A percentile compares a stretch with the other conserved stretches of the same genome.
These are phyloP conservation scores for Venturia oleaginea DNA, from an alignment of 2,329 filamentous ascomycete genomes.

Conservation along the genomic window DNA sequence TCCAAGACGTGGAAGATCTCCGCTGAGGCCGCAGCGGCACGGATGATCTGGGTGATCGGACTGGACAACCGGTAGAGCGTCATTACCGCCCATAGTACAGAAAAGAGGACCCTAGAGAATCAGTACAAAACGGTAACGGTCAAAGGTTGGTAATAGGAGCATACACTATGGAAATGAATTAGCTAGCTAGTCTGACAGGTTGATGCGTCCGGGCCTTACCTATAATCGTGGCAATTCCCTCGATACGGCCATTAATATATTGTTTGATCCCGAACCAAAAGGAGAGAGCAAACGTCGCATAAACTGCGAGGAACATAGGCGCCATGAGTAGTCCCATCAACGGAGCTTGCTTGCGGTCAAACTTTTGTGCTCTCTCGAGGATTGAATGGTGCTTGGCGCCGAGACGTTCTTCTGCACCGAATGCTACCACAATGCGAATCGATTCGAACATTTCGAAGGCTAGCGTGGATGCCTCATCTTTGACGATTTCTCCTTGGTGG, in stretches of 20 bases:
- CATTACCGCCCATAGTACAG: slow-evolving; percentile 28
- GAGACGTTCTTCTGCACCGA: slow-evolving; percentile 29
- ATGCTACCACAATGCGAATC: slow-evolving; percentile 28
- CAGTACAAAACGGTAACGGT: neutral
- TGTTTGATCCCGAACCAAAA: slow-evolving; percentile 33
- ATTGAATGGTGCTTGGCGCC: slow-evolving; percentile 22
- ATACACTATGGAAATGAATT: neutral
- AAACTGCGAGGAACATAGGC: slow-evolving; percentile 28
- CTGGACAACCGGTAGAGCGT: slow-evolving; percentile 24
- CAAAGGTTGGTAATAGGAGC: neutral
- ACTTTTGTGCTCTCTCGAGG: slow-evolving; percentile 22
- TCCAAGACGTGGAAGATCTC: slow-evolving; percentile 30
- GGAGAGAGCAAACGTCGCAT: slow-evolving; percentile 28
- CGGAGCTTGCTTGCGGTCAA: slow-evolving; percentile 23
- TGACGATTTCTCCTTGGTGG: slow-evolving; percentile 24
- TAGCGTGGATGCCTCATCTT: slow-evolving; percentile 27
- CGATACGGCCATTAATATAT: slow-evolving; percentile 24
- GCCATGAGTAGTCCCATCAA: slow-evolving; percentile 27
- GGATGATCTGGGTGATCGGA: slow-evolving; percentile 27
- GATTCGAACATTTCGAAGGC: slow-evolving; percentile 32
- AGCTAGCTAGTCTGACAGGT: neutral
- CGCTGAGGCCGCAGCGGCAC: slow-evolving; percentile 27
- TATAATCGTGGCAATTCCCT: slow-evolving; percentile 24
- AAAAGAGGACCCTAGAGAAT: slow-evolving; percentile 26
- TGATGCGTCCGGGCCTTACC: neutral